Base-by-base conservation (phyloP, 441 rosid genomes). In the Erysimum cheiri region DNA sequence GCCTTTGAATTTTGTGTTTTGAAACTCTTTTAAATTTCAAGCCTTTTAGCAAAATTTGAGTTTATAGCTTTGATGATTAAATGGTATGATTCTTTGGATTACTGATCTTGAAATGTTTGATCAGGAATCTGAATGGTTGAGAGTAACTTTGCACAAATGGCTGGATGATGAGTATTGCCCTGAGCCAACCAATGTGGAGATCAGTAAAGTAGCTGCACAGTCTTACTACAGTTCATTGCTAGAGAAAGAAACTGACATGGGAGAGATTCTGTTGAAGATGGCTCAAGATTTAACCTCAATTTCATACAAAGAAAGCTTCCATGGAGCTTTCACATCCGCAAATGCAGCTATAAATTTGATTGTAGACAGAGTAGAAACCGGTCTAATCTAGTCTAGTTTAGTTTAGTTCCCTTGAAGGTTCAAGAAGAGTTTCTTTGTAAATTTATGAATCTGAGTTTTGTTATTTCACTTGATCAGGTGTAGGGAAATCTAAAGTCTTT, bases 111-210 rank as follows among this genome's bases (percentile, higher is more conserved):
- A 26, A 31, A 19, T 53, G 56, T 61, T 60, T 48, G n/a, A 0
- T 62, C 60, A 92, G 96, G 98, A 90, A 81, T 87, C 92, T 8
- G 86, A 93, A 66, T 93, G 98, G 98, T 85, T 91, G 26, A 82
- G 87, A 78, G 81, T 86, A 56, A 79, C 91, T 2, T 76, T 91
- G 35, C 97, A 88, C 67, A 91, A 88, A 75, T 93, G 97, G 98
- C 75, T 93, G 64, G 95, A 93, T 62, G 98, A 90, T 73, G 98
- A 93, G 78, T 93, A 88, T 78, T 93, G 96, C 73, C 98, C 96
- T 9, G 98, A 91, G 84, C 86, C 86, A 65, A 91, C 94, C n/a
- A 93, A 91, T 73, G 83, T 83, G 6, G 83, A 85, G 69, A 89
- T 93, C 78, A 91, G 94, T 70, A 39, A 83, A 54, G 89, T 91